These are phyloP conservation scores for Silene uniflora DNA, from an alignment of 148 eudicot genomes.

Conservation along the genomic window DNA sequence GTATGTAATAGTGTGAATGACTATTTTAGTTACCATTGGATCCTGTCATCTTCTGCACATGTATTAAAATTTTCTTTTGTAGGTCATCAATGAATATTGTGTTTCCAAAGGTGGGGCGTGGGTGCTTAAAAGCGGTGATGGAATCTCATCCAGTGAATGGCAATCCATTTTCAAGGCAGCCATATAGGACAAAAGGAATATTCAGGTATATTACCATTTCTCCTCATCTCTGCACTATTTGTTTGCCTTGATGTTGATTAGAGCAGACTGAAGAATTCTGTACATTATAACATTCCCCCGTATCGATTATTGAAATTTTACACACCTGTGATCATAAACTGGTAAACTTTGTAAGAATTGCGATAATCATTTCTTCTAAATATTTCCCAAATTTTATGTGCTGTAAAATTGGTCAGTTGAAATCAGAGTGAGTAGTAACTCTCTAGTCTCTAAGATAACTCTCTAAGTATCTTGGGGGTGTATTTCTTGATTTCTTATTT, in stretches of 20 bases:
- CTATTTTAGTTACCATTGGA: background rate
- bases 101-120: conserved; percentile 50
- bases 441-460: background rate
- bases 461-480: background rate
- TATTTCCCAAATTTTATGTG: background rate
- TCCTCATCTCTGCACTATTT: background rate
- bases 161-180: background rate
- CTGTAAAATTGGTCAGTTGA: background rate
- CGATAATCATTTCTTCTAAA: background rate
- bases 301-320: background rate
- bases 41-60: background rate
- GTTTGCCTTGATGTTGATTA: background rate
- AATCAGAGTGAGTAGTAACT: background rate
- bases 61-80: conserved; percentile 5
- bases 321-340: background rate
- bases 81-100: conserved; percentile 64
- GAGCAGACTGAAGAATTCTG: background rate
- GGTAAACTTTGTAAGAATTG: background rate
- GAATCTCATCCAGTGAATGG: conserved; percentile 26
- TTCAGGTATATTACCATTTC: conserved; percentile 4
- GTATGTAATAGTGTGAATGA: background rate
- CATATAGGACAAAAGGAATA: background rate
- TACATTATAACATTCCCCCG: background rate
- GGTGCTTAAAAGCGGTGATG: conserved; percentile 58
- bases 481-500: background rate